phyloP scores from a whole-genome alignment of 805 yeast species.

The Saccharomyces mikatae region DNA sequence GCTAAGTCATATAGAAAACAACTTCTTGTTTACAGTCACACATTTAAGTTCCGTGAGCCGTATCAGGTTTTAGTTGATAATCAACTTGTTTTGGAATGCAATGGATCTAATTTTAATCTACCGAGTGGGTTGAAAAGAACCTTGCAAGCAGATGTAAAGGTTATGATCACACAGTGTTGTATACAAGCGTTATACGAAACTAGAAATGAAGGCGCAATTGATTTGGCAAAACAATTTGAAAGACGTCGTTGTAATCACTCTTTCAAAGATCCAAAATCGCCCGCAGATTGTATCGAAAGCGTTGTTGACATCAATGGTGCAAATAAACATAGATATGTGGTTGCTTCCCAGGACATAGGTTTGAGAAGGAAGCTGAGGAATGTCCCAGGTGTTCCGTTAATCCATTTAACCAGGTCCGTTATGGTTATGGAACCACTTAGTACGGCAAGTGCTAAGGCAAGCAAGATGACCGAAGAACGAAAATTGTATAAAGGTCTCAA shows the following conservation, averaged over 20 bases:
- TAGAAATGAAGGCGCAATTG: conserved; percentile 68
- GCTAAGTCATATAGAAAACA: conserved; percentile 92
- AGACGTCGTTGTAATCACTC: conserved; percentile 89
- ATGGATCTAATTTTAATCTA: conserved; percentile 65
- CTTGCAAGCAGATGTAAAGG: conserved; percentile 76
- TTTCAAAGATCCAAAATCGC: conserved; percentile 50
- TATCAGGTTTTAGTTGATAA: conserved; percentile 86
- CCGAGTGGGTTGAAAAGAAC: conserved; percentile 73
- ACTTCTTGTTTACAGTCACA: conserved; percentile 72
- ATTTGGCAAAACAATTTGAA: conserved; percentile 73
- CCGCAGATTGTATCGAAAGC: conserved; percentile 67
- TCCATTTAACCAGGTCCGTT: conserved; percentile 83
- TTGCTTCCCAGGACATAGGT: conserved; percentile 73
- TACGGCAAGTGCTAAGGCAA: conserved; percentile 49
- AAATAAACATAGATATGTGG: conserved; percentile 85
- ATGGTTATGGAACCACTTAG: conserved; percentile 95
- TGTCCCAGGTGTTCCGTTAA: conserved; percentile 83
- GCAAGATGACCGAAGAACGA: conserved; percentile 45
- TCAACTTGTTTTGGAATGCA: conserved; percentile 59
- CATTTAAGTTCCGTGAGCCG: conserved; percentile 90
- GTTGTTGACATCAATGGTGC: conserved; percentile 62
- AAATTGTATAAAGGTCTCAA: conserved; percentile 79
- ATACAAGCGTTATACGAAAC: conserved; percentile 75
- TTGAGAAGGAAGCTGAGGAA: conserved; percentile 61
- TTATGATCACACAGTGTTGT: conserved; percentile 93